phyloP scores from a whole-genome alignment of 208 protist genomes.

The Acanthamoeba sp. region DNA sequence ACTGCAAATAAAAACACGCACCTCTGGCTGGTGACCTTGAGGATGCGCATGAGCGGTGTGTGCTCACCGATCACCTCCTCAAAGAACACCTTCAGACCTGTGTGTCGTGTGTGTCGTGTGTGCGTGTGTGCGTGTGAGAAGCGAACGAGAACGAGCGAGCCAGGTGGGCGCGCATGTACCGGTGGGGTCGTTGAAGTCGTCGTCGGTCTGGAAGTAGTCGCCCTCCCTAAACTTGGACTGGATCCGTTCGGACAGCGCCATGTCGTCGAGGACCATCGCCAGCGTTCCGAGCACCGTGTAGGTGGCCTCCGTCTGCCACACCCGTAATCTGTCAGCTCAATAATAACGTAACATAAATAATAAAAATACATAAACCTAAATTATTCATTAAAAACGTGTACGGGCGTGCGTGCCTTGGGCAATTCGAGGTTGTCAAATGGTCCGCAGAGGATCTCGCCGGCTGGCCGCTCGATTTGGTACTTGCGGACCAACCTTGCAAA shows the following conservation, averaged over 20 bases:
- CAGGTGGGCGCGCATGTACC: not conserved
- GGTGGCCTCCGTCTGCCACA: not conserved
- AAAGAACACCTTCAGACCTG: slow-evolving; percentile 10
- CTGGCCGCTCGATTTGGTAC: slow-evolving; percentile 44
- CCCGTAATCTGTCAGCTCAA: no score
- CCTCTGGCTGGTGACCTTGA: slow-evolving; percentile 62
- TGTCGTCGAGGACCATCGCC: slow-evolving; percentile 57
- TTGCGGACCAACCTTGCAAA: slow-evolving; percentile 34
- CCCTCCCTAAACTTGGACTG: not conserved
- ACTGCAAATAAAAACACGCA: not conserved
- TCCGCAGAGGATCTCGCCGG: slow-evolving; percentile 30
- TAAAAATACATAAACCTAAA: no score
- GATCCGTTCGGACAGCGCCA: not conserved
- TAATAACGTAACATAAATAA: no score
- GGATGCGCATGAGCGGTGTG: slow-evolving; percentile 32
- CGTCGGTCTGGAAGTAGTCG: slow-evolving; percentile 5
- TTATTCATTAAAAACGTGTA: no score
- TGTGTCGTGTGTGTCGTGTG: not conserved
- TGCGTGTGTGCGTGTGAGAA: not conserved
- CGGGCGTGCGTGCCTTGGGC: not conserved
- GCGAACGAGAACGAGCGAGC: not conserved
- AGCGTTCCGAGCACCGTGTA: slow-evolving; percentile 34
- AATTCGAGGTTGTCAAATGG: slow-evolving; percentile 29
- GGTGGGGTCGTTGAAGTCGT: slow-evolving; percentile 10
- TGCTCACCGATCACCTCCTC: slow-evolving; percentile 36